These are phyloP conservation scores for Phylloporus sp. DNA, from an alignment of 768 basidiomycete genomes.

Conservation along the genomic window DNA sequence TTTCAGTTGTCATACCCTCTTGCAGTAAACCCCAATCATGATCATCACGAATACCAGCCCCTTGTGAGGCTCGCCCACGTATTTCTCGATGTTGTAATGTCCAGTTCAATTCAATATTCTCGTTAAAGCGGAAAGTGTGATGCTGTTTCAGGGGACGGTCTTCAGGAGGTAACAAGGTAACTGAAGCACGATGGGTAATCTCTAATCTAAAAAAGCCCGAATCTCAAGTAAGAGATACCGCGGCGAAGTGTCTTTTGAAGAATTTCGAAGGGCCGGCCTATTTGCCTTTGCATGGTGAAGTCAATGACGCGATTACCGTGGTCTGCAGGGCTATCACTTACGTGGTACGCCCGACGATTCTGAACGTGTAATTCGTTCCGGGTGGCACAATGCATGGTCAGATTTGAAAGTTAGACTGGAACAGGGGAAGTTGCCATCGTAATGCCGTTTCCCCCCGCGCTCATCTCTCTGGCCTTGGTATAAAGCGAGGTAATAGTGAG, in stretches of 20 bases:
- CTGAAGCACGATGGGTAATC: conserved; percentile 17
- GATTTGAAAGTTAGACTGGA: conserved; percentile 2
- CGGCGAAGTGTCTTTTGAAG: conserved; percentile 17
- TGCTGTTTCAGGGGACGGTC: conserved; percentile 14
- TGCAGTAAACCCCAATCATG: conserved; percentile 19
- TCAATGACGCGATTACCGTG: conserved; percentile 16
- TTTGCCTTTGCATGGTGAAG: conserved; percentile 12
- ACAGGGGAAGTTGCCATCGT: conserved; percentile 9
- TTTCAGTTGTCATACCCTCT: conserved; percentile 12
- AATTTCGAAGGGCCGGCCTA: conserved; percentile 9
- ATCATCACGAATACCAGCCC: conserved; percentile 12
- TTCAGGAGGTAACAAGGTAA: conserved; percentile 12
- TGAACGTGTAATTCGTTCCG: conserved; percentile 8
- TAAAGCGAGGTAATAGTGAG: conserved; percentile 9
- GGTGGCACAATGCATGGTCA: conserved; percentile 4
- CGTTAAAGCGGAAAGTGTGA: conserved; percentile 5
- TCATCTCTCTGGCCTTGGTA: conserved; percentile 7
- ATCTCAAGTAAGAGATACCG: conserved; percentile 24
- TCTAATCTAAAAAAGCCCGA: conserved; percentile 12
- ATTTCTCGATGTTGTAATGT: conserved; percentile 18
- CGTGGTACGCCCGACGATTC: conserved; percentile 19
- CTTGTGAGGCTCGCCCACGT: conserved; percentile 4
- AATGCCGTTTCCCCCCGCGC: conserved; percentile 3
- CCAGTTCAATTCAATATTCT: conserved; percentile 9
- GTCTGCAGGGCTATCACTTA: conserved; percentile 21